Evolutionary conservation across 2,329 filamentous ascomycete species (phyloP).

Genomic region (Elsinoe fawcettii): DNA sequence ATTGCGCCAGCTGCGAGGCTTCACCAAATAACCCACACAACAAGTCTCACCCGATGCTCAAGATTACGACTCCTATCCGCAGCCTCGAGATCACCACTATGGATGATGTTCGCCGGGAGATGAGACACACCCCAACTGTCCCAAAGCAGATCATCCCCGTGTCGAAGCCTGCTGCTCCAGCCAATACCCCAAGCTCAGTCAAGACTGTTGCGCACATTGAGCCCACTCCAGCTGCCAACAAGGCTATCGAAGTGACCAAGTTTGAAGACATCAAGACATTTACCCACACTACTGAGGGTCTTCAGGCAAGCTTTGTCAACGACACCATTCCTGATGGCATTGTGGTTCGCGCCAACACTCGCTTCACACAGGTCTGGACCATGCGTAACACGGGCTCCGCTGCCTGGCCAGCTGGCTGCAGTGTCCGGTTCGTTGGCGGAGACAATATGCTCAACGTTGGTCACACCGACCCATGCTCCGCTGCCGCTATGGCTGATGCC

Average conservation of each 20-base stretch:
- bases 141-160: constrained; percentile 17
- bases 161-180: not conserved
- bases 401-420: constrained; percentile 82
- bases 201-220: constrained; percentile 68
- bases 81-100: constrained; percentile 80
- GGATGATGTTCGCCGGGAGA: constrained; percentile 64
- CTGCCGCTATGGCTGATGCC: constrained; percentile 66
- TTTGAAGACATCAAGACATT: constrained; percentile 19
- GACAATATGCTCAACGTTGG: constrained; percentile 95
- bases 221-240: constrained; percentile 39
- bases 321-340: constrained; percentile 77
- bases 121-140: constrained; percentile 26
- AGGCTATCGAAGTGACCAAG: not conserved
- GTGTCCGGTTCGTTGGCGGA: constrained; percentile 83
- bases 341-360: constrained; percentile 57
- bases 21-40: constrained; percentile 79
- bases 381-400: constrained; percentile 73
- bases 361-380: constrained; percentile 87
- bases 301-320: constrained; percentile 62
- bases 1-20: constrained; percentile 90
- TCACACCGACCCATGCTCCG: constrained; percentile 67
- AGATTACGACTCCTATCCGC: constrained; percentile 88
- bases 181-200: constrained; percentile 51
- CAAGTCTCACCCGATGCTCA: constrained; percentile 91
- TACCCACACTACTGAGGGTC: constrained; percentile 29